phyloP scores from a whole-genome alignment of 129 eudicot species.

The Ambrosia trifida region DNA sequence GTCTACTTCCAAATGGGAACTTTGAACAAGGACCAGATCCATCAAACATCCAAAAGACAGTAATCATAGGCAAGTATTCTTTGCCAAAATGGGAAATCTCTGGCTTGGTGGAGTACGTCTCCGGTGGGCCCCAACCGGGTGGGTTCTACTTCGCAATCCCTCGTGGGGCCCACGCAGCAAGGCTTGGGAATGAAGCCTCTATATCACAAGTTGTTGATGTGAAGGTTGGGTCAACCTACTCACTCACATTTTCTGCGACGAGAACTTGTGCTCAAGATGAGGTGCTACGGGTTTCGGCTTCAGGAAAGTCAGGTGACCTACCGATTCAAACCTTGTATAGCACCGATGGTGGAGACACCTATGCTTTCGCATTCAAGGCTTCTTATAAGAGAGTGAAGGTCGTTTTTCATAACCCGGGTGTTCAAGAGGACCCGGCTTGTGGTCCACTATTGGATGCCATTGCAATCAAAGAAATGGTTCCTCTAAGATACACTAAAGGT shows the following conservation, averaged over 20 bases:
- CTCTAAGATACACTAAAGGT: slow-evolving; percentile 43
- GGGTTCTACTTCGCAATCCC: slow-evolving; percentile 61
- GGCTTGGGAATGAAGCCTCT: slow-evolving; percentile 76
- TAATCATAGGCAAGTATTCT: slow-evolving; percentile 53
- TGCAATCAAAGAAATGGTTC: slow-evolving; percentile 60
- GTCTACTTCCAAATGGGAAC: slow-evolving; percentile 56
- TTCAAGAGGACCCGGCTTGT: slow-evolving; percentile 74
- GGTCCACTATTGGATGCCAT: slow-evolving; percentile 70
- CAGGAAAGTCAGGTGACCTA: slow-evolving; percentile 48
- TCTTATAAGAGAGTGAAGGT: slow-evolving; percentile 44
- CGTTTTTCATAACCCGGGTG: slow-evolving; percentile 57
- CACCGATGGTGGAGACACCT: slow-evolving; percentile 72
- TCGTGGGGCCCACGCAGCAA: slow-evolving; percentile 60
- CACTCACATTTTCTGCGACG: slow-evolving; percentile 67
- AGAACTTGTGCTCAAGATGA: slow-evolving; percentile 83
- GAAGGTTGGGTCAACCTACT: slow-evolving; percentile 41
- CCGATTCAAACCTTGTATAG: slow-evolving; percentile 70
- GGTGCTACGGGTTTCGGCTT: slow-evolving; percentile 47
- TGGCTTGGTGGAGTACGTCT: slow-evolving; percentile 58
- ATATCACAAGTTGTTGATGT: slow-evolving; percentile 47
- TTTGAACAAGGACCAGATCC: slow-evolving; percentile 63
- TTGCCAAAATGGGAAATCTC: slow-evolving; percentile 62
- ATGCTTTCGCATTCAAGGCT: slow-evolving; percentile 63
- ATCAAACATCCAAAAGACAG: slow-evolving; percentile 55
- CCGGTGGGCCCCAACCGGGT: slow-evolving; percentile 68